Evolutionary conservation across 306 rosid species (phyloP).

Genomic region (Glycine latifolia): DNA sequence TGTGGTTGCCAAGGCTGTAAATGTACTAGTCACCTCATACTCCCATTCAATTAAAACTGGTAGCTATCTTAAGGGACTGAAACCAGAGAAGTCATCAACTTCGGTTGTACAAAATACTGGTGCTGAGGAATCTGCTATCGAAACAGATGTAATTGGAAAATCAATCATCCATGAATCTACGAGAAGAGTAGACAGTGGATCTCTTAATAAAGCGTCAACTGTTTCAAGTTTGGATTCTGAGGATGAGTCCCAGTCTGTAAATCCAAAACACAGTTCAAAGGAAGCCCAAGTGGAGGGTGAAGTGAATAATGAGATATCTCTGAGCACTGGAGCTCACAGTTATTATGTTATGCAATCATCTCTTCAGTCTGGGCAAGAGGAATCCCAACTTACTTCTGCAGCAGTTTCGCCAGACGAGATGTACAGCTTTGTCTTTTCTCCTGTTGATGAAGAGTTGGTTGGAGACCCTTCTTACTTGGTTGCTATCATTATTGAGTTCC

Average conservation of each 20-base stretch:
- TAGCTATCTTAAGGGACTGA: conserved; percentile 63
- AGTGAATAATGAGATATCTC: conserved; percentile 52
- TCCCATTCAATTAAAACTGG: conserved; percentile 73
- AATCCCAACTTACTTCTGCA: conserved; percentile 79
- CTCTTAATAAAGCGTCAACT: conserved; percentile 47
- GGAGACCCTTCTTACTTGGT: conserved; percentile 95
- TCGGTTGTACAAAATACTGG: conserved; percentile 61
- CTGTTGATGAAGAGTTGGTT: conserved; percentile 90
- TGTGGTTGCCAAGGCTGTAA: conserved; percentile 80
- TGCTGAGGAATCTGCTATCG: conserved; percentile 58
- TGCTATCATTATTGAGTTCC: conserved; percentile 82
- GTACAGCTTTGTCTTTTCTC: conserved; percentile 82
- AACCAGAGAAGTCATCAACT: conserved; percentile 64
- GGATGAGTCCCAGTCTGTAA: conserved; percentile 57
- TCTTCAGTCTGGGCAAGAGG: conserved; percentile 69
- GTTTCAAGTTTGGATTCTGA: conserved; percentile 69
- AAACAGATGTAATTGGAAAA: conserved; percentile 62
- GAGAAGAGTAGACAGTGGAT: conserved; percentile 57
- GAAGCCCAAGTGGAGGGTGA: conserved; percentile 53
- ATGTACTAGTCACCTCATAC: conserved; percentile 76
- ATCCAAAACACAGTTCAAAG: conserved; percentile 48
- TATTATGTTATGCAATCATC: conserved; percentile 59
- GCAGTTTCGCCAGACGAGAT: conserved; percentile 95
- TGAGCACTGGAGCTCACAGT: conserved; percentile 53
- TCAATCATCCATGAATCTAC: conserved; percentile 58